Evolutionary conservation across 2,329 filamentous ascomycete species (phyloP), one percentile per base, ranked within the genome.

Genomic region (Teratosphaeriaceae sp.): DNA sequence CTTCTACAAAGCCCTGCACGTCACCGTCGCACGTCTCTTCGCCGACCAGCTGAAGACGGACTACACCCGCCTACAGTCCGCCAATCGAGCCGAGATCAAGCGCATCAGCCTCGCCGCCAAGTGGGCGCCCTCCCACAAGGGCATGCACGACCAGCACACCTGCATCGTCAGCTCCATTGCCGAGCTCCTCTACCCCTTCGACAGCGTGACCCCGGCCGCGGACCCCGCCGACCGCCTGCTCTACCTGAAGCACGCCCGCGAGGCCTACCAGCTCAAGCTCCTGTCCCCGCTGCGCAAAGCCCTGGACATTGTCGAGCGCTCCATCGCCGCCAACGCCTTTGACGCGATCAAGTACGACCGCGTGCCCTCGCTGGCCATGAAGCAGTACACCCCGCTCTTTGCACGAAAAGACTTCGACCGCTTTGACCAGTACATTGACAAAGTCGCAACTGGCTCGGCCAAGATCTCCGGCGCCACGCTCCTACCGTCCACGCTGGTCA

Each of bases 101-200:
- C 59, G 57, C 12, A 69, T 80, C 42, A 78, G 75, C 0, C 68
- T 80, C 0, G 77, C 74, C 43, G 75, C 69, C 2, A 82, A 82
- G 48, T 81, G 78, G 78, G 74, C 76, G 1, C 78, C 78, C 1
- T 71, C 72, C 0, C 66, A 72, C 15, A 69, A 70, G 24, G 67
- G 65, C 27, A 76, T 76, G 49, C 76, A 80, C 50, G 78, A 81
- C 57, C 71, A 72, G 48, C 71, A 78, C 47, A 80, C 78, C 2
- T 72, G 73, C 49, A 68, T 81, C 46, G 66, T 73, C 23, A 75
- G 72, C 35, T 70, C 73, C 11, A 79, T 81, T 43, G 72, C 77
- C 4, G 77, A 81, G 58, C 62, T 75, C 11, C 52, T 80, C 7
- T 68, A 73, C 46, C 69, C 73, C 0, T 58, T 65, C 3, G 56